These are phyloP conservation scores for Cryptosporidium parvum DNA, from an alignment of 169 alveolate species.

Conservation along the genomic window DNA sequence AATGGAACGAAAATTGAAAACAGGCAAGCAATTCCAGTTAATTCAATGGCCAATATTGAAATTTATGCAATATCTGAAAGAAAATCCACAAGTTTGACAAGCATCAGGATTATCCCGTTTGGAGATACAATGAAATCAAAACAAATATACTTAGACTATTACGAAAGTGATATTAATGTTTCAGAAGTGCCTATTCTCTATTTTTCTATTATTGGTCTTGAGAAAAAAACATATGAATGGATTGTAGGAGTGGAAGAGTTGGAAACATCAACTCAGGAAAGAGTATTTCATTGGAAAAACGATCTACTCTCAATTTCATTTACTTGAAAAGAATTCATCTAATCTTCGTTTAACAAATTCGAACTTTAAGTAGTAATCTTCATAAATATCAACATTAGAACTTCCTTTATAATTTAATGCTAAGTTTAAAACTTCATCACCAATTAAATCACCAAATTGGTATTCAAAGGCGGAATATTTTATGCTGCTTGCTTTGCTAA, in stretches of 20 bases:
- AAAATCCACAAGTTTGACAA: not conserved
- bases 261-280: conserved; percentile 12
- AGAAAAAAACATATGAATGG: conserved; percentile 68
- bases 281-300: conserved; percentile 62
- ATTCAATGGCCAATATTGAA: conserved; percentile 2
- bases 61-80: not conserved
- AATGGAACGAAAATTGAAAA: conserved; percentile 18
- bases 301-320: conserved; percentile 70
- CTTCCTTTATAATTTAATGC: not conserved
- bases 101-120: conserved; percentile 25
- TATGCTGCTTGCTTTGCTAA: not conserved
- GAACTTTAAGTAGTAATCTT: conserved; percentile 12
- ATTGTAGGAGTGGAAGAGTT: conserved; percentile 61
- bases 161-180: not conserved
- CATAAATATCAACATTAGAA: not conserved
- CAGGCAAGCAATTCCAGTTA: conserved; percentile 15
- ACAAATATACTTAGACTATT: conserved; percentile 37
- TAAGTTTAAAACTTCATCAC: not conserved
- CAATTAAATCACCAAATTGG: not conserved
- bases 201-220: conserved; percentile 62
- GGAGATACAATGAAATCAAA: conserved; percentile 27
- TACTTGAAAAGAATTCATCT: conserved; percentile 18
- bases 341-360: conserved; percentile 6
- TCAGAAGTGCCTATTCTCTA: conserved; percentile 23
- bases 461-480: conserved; percentile 4